Conservation (phyloP, 1,284 basidiomycete genomes). For the Coniophora puteana region DNA sequence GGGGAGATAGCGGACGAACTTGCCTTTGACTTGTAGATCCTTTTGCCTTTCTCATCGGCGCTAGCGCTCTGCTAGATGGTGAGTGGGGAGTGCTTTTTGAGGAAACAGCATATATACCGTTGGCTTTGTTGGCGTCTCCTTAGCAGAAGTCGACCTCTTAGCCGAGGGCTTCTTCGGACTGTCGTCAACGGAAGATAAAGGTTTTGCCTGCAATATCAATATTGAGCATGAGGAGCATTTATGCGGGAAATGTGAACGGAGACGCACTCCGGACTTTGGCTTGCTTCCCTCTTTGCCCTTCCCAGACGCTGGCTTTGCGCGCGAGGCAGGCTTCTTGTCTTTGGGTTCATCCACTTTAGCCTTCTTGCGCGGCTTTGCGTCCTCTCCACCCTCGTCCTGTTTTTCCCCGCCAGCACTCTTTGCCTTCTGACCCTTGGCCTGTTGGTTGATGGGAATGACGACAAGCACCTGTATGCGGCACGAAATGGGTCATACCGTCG, state of each 20-base stretch:
- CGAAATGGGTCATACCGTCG: too few species aligned
- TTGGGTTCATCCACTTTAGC: too few species aligned
- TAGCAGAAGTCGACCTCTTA: background rate
- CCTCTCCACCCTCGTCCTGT: background rate
- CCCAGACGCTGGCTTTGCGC: too few species aligned
- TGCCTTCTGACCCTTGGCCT: too few species aligned
- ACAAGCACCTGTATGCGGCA: too few species aligned
- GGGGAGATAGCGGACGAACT: too few species aligned
- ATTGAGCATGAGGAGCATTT: background rate
- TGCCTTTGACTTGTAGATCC: background rate
- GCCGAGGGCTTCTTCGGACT: background rate
- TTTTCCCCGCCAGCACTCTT: background rate
- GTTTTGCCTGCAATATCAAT: background rate
- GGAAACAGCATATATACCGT: slow-evolving; percentile 1
- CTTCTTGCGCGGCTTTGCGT: too few species aligned
- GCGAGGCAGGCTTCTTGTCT: too few species aligned
- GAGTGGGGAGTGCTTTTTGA: background rate
- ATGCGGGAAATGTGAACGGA: background rate
- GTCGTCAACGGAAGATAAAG: too few species aligned
- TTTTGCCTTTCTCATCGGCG: background rate
- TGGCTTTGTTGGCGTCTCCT: slow-evolving; percentile 1
- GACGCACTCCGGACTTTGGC: slow-evolving; percentile 21
- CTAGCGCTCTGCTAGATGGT: background rate
- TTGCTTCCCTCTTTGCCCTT: slow-evolving; percentile 17
- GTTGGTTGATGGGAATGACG: too few species aligned